phyloP scores from a whole-genome alignment of 2,329 filamentous ascomycete genomes.

The Taxawa tesnikishii region DNA sequence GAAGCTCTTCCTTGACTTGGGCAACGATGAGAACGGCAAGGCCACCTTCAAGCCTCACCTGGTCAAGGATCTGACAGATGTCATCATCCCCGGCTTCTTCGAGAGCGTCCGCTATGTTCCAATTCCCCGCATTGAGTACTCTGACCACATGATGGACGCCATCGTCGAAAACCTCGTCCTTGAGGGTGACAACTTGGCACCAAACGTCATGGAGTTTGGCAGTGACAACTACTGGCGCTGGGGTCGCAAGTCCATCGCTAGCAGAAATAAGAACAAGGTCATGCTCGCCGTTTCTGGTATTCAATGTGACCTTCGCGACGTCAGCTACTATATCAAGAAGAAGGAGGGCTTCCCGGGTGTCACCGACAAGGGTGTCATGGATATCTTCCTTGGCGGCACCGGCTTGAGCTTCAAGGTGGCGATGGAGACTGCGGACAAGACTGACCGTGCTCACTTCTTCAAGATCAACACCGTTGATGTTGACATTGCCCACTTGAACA shows the following conservation, averaged over 20 bases:
- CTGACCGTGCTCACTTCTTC: constrained; percentile 74
- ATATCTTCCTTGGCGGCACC: constrained; percentile 74
- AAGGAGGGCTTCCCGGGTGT: constrained; percentile 87
- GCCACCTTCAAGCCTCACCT: constrained; percentile 85
- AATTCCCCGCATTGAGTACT: constrained; percentile 87
- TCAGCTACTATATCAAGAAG: constrained; percentile 89
- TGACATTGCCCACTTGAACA: constrained; percentile 65
- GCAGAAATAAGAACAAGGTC: constrained; percentile 70
- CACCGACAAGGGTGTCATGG: constrained; percentile 76
- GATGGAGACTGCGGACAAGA: constrained; percentile 66
- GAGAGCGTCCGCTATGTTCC: constrained; percentile 83
- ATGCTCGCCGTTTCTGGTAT: constrained; percentile 80
- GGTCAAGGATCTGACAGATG: constrained; percentile 73
- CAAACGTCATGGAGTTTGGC: constrained; percentile 77
- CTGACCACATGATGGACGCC: constrained; percentile 70
- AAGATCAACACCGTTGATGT: constrained; percentile 85
- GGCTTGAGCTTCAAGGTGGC: constrained; percentile 89
- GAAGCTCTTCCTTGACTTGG: constrained; percentile 84
- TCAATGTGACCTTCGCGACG: constrained; percentile 79
- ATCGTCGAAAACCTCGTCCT: constrained; percentile 91
- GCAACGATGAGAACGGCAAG: constrained; percentile 75
- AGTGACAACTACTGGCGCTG: constrained; percentile 92
- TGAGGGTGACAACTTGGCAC: constrained; percentile 93
- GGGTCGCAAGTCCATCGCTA: constrained; percentile 78
- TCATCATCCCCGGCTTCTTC: constrained; percentile 73